Evolutionary conservation across 352 stramenopile species (phyloP).

Genomic region (Phytopythium sindhum): DNA sequence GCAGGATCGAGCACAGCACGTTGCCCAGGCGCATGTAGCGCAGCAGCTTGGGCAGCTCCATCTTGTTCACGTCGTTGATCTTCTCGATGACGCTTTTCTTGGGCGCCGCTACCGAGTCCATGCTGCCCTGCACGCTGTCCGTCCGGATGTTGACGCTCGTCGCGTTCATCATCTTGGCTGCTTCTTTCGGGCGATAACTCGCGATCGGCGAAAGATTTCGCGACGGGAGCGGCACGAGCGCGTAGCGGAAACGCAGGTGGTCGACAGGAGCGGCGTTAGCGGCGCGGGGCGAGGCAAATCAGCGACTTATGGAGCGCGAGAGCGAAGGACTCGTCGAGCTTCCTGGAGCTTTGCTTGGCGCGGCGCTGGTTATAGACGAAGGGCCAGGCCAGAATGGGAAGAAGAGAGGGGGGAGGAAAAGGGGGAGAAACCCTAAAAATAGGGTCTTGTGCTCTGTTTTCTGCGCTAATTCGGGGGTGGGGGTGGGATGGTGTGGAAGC

Average conservation of each 20-base stretch:
- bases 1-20: conserved; percentile 76
- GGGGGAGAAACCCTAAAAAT: background rate
- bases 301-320: background rate
- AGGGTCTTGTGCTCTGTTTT: background rate
- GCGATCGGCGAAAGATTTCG: background rate
- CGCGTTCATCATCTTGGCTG: conserved; percentile 60
- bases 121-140: conserved; percentile 62
- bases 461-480: background rate
- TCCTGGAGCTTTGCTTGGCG: background rate
- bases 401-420: background rate
- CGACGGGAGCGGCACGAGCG: background rate
- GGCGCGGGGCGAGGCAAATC: background rate
- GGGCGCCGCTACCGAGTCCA: conserved; percentile 37
- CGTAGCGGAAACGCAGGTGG: background rate
- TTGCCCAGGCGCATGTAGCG: conserved; percentile 86
- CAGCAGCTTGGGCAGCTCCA: conserved; percentile 86
- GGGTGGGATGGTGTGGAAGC: too few relatives aligned
- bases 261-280: background rate
- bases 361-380: background rate
- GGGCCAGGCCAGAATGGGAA: background rate
- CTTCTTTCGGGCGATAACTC: conserved; percentile 1
- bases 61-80: conserved; percentile 88
- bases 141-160: conserved; percentile 77
- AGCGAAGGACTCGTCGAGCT: background rate
- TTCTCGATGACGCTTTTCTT: conserved; percentile 77